phyloP scores from a whole-genome alignment of 2,329 filamentous ascomycete species.

The Beauveria caledonica region DNA sequence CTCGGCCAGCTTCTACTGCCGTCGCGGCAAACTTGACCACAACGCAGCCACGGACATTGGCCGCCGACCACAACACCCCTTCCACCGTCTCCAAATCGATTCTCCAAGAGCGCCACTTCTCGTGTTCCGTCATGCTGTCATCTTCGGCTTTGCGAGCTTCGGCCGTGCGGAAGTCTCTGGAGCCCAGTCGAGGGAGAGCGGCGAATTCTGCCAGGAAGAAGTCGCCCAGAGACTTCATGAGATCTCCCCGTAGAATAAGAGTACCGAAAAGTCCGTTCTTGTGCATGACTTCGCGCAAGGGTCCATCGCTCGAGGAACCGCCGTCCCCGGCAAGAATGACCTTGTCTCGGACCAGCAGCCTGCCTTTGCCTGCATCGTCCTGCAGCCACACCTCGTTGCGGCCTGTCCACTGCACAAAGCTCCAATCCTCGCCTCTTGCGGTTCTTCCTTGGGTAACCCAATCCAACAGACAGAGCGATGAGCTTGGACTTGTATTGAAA shows the following conservation, averaged over 20 bases:
- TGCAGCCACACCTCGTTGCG: slow-evolving; percentile 76
- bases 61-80: slow-evolving; percentile 73
- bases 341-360: slow-evolving; percentile 77
- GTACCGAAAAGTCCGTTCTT: slow-evolving; percentile 74
- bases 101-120: slow-evolving; percentile 47
- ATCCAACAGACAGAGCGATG: slow-evolving; percentile 73
- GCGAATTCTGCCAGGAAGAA: slow-evolving; percentile 78
- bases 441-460: slow-evolving; percentile 88
- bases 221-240: slow-evolving; percentile 55
- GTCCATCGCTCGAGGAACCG: slow-evolving; percentile 29
- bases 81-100: slow-evolving; percentile 49
- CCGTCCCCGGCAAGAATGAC: slow-evolving; percentile 60
- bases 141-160: slow-evolving; percentile 36
- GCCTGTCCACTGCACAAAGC: slow-evolving; percentile 68
- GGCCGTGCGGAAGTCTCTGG: slow-evolving; percentile 61
- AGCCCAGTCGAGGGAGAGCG: slow-evolving; percentile 71
- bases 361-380: slow-evolving; percentile 29
- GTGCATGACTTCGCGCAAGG: slow-evolving; percentile 58
- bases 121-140: slow-evolving; percentile 30
- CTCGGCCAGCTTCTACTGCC: slow-evolving; percentile 70
- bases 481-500: slow-evolving; percentile 53
- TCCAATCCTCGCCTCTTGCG: slow-evolving; percentile 85
- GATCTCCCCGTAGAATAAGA: slow-evolving; percentile 67
- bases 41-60: slow-evolving; percentile 71
- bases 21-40: slow-evolving; percentile 85